Percentiles rank a stretch among this genome's conserved stretches.
These are phyloP conservation scores for Aspergillus mulundensis DNA, from an alignment of 495 filamentous ascomycete genomes.

Conservation along the genomic window DNA sequence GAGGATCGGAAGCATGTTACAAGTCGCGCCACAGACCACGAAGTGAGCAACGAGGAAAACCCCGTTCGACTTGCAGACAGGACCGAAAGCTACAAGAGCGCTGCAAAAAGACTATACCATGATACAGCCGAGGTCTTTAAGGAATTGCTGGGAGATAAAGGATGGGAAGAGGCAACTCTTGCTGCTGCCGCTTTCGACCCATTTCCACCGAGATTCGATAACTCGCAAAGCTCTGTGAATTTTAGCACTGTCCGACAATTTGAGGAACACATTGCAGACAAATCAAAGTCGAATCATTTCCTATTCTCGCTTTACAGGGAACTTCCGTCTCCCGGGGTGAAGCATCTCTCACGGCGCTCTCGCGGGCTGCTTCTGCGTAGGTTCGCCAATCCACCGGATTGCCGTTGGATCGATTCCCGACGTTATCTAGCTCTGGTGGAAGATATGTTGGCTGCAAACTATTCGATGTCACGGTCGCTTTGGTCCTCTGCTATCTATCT, in stretches of 20 bases:
- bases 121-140: slow-evolving; percentile 19
- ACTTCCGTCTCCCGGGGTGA: slow-evolving; percentile 62
- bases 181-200: slow-evolving; percentile 42
- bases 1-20: not conserved
- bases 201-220: slow-evolving; percentile 29
- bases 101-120: slow-evolving; percentile 5
- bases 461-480: slow-evolving; percentile 60
- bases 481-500: slow-evolving; percentile 85
- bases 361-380: slow-evolving; percentile 64
- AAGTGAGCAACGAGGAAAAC: not conserved
- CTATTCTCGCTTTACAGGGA: slow-evolving; percentile 58
- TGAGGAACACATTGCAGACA: slow-evolving; percentile 36
- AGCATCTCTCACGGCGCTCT: slow-evolving; percentile 52
- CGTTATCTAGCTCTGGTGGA: slow-evolving; percentile 80
- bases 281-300: slow-evolving; percentile 45
- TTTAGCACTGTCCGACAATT: slow-evolving; percentile 38
- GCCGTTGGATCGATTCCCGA: slow-evolving; percentile 47
- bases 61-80: not conserved
- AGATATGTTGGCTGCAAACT: slow-evolving; percentile 66
- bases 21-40: not conserved
- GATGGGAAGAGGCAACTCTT: slow-evolving; percentile 55
- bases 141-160: slow-evolving; percentile 14
- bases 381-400: slow-evolving; percentile 51
- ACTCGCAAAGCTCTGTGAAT: slow-evolving; percentile 19
- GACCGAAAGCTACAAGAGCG: slow-evolving; percentile 11